These are phyloP conservation scores for Malus asiatica DNA, from an alignment of 306 rosid species.

Conservation along the genomic window DNA sequence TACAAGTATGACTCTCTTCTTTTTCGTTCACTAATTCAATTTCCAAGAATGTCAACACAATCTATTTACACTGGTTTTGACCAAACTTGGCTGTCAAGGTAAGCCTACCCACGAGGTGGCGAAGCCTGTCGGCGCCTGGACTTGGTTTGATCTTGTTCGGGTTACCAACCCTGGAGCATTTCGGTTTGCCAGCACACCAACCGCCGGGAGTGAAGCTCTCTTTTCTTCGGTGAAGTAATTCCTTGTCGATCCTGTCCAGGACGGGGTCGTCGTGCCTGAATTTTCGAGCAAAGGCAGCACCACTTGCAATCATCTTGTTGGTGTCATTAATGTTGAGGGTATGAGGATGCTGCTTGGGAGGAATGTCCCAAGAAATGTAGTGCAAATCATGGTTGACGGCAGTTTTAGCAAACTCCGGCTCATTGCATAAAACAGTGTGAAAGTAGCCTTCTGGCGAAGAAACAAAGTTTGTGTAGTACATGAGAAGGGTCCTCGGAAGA, in stretches of 20 bases:
- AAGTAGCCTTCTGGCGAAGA: slow-evolving; percentile 98
- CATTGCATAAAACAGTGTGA: slow-evolving; percentile 85
- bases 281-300: slow-evolving; percentile 81
- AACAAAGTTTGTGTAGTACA: slow-evolving; percentile 87
- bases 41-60: slow-evolving; percentile 17
- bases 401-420: slow-evolving; percentile 60
- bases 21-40: not conserved
- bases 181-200: slow-evolving; percentile 78
- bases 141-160: slow-evolving; percentile 61
- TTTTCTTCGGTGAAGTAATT: slow-evolving; percentile 32
- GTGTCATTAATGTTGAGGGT: slow-evolving; percentile 66
- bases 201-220: slow-evolving; percentile 70
- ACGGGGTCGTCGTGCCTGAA: slow-evolving; percentile 47
- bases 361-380: slow-evolving; percentile 79
- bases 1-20: slow-evolving; percentile 4
- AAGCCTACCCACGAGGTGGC: slow-evolving; percentile 32
- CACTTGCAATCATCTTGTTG: slow-evolving; percentile 56
- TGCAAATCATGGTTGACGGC: slow-evolving; percentile 73
- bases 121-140: slow-evolving; percentile 58
- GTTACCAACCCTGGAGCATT: slow-evolving; percentile 71
- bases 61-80: slow-evolving; percentile 60
- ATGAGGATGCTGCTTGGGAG: slow-evolving; percentile 89
- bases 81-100: slow-evolving; percentile 39
- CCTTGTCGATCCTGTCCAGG: slow-evolving; percentile 60
- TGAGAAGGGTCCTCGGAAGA: slow-evolving; percentile 83